Percentiles rank a stretch among this genome's conserved stretches.
Evolutionary conservation across 1,284 basidiomycete genomes (phyloP).

Genomic region (Melampsora americana): DNA sequence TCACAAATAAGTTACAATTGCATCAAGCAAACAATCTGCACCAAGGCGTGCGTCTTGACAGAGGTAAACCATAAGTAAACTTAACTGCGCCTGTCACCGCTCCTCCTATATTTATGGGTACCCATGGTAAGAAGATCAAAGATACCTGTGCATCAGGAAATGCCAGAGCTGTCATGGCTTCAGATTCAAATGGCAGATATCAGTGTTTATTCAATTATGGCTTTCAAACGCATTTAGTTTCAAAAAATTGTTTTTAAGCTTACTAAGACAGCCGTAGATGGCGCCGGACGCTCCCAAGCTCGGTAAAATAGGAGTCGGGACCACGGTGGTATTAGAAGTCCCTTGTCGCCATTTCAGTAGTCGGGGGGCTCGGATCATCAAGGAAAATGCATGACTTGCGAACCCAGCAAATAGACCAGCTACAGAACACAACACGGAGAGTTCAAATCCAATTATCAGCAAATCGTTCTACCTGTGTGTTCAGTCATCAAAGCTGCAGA

Average conservation of each 20-base stretch:
- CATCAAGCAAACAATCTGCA: neutral
- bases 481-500: too few species aligned
- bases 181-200: neutral
- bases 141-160: slow-evolving; percentile 48
- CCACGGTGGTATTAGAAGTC: slow-evolving; percentile 7
- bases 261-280: slow-evolving; percentile 47
- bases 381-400: slow-evolving; percentile 37
- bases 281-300: slow-evolving; percentile 46
- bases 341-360: slow-evolving; percentile 35
- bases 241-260: neutral
- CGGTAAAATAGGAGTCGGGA: slow-evolving; percentile 37
- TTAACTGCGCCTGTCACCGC: slow-evolving; percentile 41
- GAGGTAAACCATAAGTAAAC: neutral
- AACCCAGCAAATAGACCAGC: slow-evolving; percentile 31
- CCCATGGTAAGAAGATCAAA: slow-evolving; percentile 50
- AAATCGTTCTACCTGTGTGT: too few species aligned
- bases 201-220: neutral
- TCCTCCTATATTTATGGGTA: slow-evolving; percentile 48
- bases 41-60: neutral
- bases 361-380: slow-evolving; percentile 32
- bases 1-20: neutral
- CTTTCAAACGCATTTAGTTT: too few species aligned
- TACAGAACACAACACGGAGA: neutral
- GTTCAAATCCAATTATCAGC: too few species aligned
- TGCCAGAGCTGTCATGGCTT: slow-evolving; percentile 47